Base-by-base conservation (phyloP, 768 basidiomycete genomes). In the Dictyophora rubrovolvata region DNA sequence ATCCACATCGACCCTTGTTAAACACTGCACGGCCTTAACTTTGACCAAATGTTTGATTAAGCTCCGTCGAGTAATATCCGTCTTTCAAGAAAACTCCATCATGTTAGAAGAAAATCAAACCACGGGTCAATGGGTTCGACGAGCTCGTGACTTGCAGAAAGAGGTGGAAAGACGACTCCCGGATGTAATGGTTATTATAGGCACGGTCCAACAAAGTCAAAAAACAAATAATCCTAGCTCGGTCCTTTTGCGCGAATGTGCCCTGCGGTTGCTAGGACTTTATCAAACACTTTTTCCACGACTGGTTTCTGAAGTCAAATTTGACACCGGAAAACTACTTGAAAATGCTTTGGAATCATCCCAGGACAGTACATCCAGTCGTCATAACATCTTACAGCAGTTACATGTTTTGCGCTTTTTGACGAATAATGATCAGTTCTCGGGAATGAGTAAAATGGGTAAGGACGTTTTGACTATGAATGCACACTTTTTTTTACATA, bases 141-240 rank as follows among this genome's bases (percentile, higher is more conserved):
- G 87, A 36, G 71, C 77, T 49, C 70, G 72, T 35, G 90, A 94
- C 62, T 66, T 93, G n/a, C 85, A 89, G 67, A 75, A 78, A 64
- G 90, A 93, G 69, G 77, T 82, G 34, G 77, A 89, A 28, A 78
- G 77, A 59, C 77, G 91, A 5, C 79, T 94, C 1, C 94, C 95
- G 0, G 93, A 94, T 53, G 86, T 94, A 60, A 83, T 86, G 64
- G 89, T 94, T 54, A 73, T 96, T 56, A 79, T 96, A 10, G 89
- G 84, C 0, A 88, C 93, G 66, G 85, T 86, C 6, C 87, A 92
- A 63, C 83, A 69, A 63, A 72, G 63, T 55, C 49, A 55, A 49
- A 49, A 55, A 5, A 59, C 55, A 1, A 72, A 72, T 46, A 63
- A 69, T n/a, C 75, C 72, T 56, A 81, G 74, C 68, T 71, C 70